A percentile compares a stretch with the other conserved stretches of the same genome.
phyloP scores from a whole-genome alignment of 345 rosid species.

The Euphorbia peplus region DNA sequence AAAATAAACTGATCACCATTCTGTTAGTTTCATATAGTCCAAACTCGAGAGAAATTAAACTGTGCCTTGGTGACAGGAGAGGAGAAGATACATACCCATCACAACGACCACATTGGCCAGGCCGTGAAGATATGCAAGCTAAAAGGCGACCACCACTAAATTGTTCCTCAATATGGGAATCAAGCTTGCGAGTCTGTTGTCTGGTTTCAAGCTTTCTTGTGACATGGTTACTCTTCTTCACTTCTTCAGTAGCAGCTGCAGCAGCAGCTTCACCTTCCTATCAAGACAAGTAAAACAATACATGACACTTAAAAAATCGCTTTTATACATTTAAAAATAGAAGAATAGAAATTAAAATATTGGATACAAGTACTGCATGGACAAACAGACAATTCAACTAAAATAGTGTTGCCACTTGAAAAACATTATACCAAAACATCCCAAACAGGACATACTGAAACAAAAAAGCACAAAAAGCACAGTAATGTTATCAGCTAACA shows the following conservation, averaged over 20 bases:
- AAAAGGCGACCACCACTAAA: conserved; percentile 24
- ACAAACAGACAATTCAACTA: background rate
- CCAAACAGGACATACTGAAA: background rate
- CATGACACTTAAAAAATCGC: background rate
- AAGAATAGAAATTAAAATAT: background rate
- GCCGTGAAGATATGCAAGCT: conserved; percentile 29
- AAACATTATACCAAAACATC: background rate
- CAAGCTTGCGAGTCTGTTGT: conserved; percentile 27
- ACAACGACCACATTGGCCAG: conserved; percentile 30
- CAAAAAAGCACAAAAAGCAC: background rate
- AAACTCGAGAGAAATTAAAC: background rate
- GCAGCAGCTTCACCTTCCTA: conserved; percentile 26
- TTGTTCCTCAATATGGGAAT: conserved; percentile 27
- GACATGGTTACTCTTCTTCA: conserved; percentile 26
- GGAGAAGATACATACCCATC: conserved; percentile 21
- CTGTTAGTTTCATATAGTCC: background rate
- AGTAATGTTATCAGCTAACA: background rate
- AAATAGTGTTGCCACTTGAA: background rate
- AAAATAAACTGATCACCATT: background rate
- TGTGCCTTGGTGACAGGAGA: background rate
- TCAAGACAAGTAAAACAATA: background rate
- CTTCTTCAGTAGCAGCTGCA: conserved; percentile 24
- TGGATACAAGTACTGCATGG: background rate
- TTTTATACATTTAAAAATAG: background rate
- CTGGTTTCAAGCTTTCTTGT: conserved; percentile 27